Evolutionary conservation across 78 protist genomes (phyloP).

Genomic region (Speleostelium caveatum): DNA sequence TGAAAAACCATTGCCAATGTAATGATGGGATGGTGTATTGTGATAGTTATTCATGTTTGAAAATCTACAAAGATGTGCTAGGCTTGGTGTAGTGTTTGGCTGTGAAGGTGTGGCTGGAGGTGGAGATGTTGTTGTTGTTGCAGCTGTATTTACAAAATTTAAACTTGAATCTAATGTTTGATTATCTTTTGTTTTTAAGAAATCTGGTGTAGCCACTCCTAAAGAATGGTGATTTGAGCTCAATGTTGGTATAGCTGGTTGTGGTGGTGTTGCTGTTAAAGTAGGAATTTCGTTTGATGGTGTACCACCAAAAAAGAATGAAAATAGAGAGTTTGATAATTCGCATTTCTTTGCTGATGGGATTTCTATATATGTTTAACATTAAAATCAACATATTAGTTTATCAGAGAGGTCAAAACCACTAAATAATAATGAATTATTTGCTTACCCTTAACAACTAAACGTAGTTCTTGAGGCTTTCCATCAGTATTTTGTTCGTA

Average conservation of each 20-base stretch:
- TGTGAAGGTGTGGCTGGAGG: too few relatives aligned
- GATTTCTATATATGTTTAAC: background rate
- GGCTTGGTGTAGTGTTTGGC: too few relatives aligned
- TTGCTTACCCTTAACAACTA: slow-evolving; percentile 61
- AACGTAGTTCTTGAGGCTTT: background rate
- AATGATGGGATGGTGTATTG: background rate
- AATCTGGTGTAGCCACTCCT: background rate
- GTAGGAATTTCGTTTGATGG: background rate
- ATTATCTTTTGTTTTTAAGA: background rate
- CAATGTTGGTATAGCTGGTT: background rate
- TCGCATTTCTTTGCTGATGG: background rate
- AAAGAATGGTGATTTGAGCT: too few relatives aligned
- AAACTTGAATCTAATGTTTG: background rate
- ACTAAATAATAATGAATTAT: background rate
- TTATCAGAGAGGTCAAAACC: background rate
- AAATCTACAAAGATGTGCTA: background rate
- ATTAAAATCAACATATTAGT: too few relatives aligned
- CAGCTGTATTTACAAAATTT: background rate
- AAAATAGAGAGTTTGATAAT: slow-evolving; percentile 4
- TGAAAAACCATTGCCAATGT: background rate
- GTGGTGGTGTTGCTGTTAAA: background rate
- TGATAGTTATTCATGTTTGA: background rate
- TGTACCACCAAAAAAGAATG: slow-evolving; percentile 2
- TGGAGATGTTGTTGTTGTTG: too few relatives aligned
- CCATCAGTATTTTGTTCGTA: slow-evolving; percentile 2